These are phyloP conservation scores for Hanseniaspora occidentalis DNA, from an alignment of 805 yeast genomes.

Conservation along the genomic window DNA sequence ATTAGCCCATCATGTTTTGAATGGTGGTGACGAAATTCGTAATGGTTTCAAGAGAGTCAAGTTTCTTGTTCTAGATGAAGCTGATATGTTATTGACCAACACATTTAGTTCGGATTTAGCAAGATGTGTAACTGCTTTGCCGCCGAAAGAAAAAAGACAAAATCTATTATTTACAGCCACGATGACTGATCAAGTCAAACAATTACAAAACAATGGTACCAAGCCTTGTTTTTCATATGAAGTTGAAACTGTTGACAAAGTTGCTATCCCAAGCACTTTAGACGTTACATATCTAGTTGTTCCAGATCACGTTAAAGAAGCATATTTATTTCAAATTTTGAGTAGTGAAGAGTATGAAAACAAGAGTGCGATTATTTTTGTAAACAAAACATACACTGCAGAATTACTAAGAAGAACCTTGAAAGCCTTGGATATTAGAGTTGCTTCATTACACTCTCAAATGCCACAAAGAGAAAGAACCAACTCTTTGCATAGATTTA, in stretches of 20 bases:
- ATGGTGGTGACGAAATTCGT: conserved; percentile 81
- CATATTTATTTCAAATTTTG: conserved; percentile 62
- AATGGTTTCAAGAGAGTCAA: conserved; percentile 67
- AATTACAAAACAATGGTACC: conserved; percentile 51
- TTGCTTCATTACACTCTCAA: conserved; percentile 85
- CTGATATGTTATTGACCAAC: conserved; percentile 77
- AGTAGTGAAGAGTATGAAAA: conserved; percentile 49
- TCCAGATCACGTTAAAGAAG: conserved; percentile 84
- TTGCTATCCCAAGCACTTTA: conserved; percentile 71
- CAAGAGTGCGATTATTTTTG: conserved; percentile 74
- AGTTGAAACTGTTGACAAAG: conserved; percentile 56
- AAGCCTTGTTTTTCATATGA: conserved; percentile 56
- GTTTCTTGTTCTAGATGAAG: conserved; percentile 87
- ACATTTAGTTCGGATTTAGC: conserved; percentile 73
- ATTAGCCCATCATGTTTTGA: conserved; percentile 78
- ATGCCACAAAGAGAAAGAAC: conserved; percentile 90
- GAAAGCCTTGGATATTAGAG: conserved; percentile 59
- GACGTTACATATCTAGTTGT: conserved; percentile 55
- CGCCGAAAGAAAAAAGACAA: conserved; percentile 63
- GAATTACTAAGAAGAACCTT: conserved; percentile 74
- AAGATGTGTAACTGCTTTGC: conserved; percentile 59
- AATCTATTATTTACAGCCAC: conserved; percentile 92
- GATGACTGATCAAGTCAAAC: conserved; percentile 81
- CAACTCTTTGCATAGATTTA: conserved; percentile 80
- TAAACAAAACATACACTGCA: conserved; percentile 81